phyloP scores from a whole-genome alignment of 352 stramenopile species.

The Sclerospora graminicola region DNA sequence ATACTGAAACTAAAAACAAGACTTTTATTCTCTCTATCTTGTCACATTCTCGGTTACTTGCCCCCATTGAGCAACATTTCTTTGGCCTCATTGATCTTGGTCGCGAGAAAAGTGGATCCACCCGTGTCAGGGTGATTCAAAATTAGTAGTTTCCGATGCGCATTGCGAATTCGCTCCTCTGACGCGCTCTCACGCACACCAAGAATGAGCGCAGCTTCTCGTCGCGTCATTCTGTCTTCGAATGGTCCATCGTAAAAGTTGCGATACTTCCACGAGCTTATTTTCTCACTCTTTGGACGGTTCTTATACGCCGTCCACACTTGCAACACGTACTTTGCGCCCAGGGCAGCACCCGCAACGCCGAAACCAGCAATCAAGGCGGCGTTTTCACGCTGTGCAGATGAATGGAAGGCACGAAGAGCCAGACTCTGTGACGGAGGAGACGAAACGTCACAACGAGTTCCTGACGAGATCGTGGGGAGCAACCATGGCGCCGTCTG shows the following conservation, averaged over 20 bases:
- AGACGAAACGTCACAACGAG: neutral
- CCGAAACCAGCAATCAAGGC: constrained; percentile 55
- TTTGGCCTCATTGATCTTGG: constrained; percentile 99
- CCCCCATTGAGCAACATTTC: constrained; percentile 86
- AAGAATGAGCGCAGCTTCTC: constrained; percentile 98
- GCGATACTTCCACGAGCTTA: constrained; percentile 63
- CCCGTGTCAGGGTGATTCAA: constrained; percentile 99
- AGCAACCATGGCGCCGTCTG: constrained; percentile 10
- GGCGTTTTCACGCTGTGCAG: constrained; percentile 46
- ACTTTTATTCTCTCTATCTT: too few relatives aligned
- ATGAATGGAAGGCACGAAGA: constrained; percentile 54
- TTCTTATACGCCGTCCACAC: constrained; percentile 70
- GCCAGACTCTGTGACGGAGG: neutral
- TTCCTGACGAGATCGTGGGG: neutral
- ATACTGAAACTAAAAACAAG: too few relatives aligned
- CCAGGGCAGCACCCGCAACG: constrained; percentile 56
- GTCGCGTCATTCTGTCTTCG: constrained; percentile 97
- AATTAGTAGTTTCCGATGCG: constrained; percentile 96
- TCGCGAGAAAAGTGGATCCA: constrained; percentile 96
- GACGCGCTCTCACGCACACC: constrained; percentile 94
- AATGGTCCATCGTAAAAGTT: constrained; percentile 96
- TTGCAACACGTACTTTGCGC: constrained; percentile 74
- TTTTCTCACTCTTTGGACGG: constrained; percentile 49
- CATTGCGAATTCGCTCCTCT: constrained; percentile 94
- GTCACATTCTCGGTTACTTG: constrained; percentile 23